Conservation (phyloP, 2,329 filamentous ascomycete species). For the Neofusicoccum ribis region DNA sequence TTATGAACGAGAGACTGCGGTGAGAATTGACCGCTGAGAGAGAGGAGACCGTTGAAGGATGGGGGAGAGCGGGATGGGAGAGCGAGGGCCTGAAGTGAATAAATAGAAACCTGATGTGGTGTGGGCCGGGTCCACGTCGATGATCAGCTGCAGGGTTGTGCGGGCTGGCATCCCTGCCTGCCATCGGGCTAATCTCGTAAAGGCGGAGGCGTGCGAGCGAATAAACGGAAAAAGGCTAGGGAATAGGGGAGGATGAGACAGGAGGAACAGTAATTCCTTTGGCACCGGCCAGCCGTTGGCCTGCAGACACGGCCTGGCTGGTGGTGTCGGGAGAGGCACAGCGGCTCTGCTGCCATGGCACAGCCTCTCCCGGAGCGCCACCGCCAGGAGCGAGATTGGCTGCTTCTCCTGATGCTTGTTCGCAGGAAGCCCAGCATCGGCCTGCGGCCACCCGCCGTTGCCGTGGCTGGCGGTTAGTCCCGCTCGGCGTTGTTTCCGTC, state of each 20-base stretch:
- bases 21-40: conserved; percentile 2
- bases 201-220: not conserved
- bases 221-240: not conserved
- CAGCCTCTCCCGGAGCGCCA: conserved; percentile 14
- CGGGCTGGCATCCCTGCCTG: conserved; percentile 1
- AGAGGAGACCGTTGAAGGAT: conserved; percentile 4
- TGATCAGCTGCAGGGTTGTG: conserved; percentile 17
- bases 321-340: conserved; percentile 16
- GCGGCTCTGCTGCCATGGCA: not conserved
- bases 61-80: not conserved
- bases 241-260: conserved; percentile 8
- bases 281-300: not conserved
- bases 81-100: not conserved
- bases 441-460: not conserved
- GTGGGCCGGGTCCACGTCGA: conserved; percentile 13
- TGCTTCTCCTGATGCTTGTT: conserved; percentile 6
- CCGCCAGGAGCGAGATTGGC: conserved; percentile 11
- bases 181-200: conserved; percentile 20
- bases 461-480: not conserved
- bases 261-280: conserved; percentile 13
- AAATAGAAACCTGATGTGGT: conserved; percentile 17
- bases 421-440: not conserved
- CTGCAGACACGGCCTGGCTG: not conserved
- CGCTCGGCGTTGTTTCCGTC: not conserved
- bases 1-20: conserved; percentile 16